Conservation (phyloP, 768 basidiomycete genomes). For the Termitomyces bulborhizus region DNA sequence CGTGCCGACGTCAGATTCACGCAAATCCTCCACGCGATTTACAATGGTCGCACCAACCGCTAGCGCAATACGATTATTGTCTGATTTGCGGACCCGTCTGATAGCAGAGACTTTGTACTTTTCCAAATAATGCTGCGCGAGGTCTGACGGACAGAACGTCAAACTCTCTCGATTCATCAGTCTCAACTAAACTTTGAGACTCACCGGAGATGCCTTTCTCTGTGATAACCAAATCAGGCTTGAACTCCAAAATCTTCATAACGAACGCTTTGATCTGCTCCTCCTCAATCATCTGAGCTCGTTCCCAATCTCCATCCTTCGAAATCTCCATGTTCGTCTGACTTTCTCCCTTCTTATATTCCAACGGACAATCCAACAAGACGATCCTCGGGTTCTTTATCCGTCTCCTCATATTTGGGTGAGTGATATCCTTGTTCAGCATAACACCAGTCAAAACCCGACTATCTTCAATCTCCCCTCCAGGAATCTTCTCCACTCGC, state of each 20-base stretch:
- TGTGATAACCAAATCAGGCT: constrained; percentile 91
- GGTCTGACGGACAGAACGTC: constrained; percentile 43
- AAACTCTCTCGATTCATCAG: neutral
- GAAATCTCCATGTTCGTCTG: constrained; percentile 99
- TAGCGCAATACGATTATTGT: constrained; percentile 97
- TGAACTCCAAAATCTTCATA: constrained; percentile 82
- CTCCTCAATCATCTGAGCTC: constrained; percentile 92
- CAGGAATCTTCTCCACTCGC: constrained; percentile 94
- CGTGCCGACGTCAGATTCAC: constrained; percentile 89
- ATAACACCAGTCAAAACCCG: constrained; percentile 86
- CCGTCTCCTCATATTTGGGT: constrained; percentile 91
- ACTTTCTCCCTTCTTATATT: constrained; percentile 98
- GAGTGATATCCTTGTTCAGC: constrained; percentile 98
- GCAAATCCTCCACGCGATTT: constrained; percentile 91
- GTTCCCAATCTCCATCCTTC: constrained; percentile 89
- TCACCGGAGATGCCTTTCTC: constrained; percentile 96
- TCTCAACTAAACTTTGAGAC: constrained; percentile 22
- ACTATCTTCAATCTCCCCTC: constrained; percentile 94
- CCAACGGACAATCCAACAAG: constrained; percentile 88
- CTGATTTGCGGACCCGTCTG: constrained; percentile 96
- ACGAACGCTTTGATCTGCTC: constrained; percentile 91
- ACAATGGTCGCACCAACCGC: constrained; percentile 96
- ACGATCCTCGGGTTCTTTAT: constrained; percentile 88
- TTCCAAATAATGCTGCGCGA: constrained; percentile 86
- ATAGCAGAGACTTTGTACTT: constrained; percentile 89